phyloP scores from a whole-genome alignment of 2,329 filamentous ascomycete genomes.

The Aspergillus awamori region DNA sequence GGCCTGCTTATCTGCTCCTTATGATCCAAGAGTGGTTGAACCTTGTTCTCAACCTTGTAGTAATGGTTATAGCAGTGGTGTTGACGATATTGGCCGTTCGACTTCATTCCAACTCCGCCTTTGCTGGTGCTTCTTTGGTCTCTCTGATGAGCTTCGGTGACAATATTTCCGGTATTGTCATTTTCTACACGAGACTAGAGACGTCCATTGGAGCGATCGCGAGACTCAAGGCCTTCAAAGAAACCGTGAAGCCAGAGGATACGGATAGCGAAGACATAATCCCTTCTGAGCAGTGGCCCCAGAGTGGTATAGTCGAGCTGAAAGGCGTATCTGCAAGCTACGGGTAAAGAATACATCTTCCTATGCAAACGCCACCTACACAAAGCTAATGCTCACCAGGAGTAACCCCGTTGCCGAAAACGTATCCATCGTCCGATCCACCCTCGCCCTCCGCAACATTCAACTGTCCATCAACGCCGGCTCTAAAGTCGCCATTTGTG shows the following conservation, averaged over 20 bases:
- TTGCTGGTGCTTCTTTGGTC: constrained; percentile 8
- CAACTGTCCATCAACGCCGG: constrained; percentile 5
- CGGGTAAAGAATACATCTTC: not conserved
- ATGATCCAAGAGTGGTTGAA: constrained; percentile 4
- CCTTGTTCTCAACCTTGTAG: not conserved
- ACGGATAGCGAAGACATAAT: constrained; percentile 7
- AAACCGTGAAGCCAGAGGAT: constrained; percentile 7
- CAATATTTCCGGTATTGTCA: constrained; percentile 11
- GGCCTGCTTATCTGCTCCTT: not conserved
- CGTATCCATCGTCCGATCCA: not conserved
- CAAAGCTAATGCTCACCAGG: not conserved
- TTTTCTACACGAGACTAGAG: constrained; percentile 16
- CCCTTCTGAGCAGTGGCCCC: constrained; percentile 2
- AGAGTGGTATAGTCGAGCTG: constrained; percentile 2
- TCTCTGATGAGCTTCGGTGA: constrained; percentile 16
- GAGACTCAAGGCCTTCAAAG: constrained; percentile 10
- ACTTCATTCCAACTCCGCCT: constrained; percentile 29
- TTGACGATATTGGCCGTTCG: constrained; percentile 41
- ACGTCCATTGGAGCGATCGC: constrained; percentile 15
- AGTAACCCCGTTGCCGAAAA: not conserved
- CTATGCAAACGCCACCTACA: not conserved
- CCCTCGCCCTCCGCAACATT: not conserved
- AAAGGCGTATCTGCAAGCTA: constrained; percentile 10
- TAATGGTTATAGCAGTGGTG: constrained; percentile 39
- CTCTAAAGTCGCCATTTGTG: constrained; percentile 20